Conservation (phyloP, 176 grass and related monocot genomes). For the Aegilops speltoides region DNA sequence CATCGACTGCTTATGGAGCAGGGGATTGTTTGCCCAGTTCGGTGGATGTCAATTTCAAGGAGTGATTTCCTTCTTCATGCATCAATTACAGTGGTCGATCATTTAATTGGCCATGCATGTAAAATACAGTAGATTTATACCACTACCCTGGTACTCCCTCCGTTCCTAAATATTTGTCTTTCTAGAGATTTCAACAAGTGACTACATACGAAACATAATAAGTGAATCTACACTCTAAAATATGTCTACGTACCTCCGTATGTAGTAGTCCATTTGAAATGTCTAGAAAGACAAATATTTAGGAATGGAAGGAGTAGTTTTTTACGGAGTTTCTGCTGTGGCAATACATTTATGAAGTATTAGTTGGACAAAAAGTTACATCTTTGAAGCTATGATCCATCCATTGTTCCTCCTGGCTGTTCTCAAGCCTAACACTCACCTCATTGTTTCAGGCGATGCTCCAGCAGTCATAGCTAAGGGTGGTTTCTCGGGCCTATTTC, state of each 20-base stretch:
- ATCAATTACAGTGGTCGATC: not conserved
- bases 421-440: constrained; percentile 22
- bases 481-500: constrained; percentile 86
- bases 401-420: not conserved
- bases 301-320: not conserved
- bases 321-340: not conserved
- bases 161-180: too few species aligned
- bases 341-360: not conserved
- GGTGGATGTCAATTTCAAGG: not conserved
- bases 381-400: not conserved
- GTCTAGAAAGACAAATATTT: too few species aligned
- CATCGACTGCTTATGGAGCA: not conserved
- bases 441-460: constrained; percentile 53
- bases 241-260: too few species aligned
- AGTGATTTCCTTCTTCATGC: not conserved
- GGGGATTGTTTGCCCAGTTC: not conserved
- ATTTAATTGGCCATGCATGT: not conserved
- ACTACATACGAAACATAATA: too few species aligned
- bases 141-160: not conserved
- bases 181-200: too few species aligned
- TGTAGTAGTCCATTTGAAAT: too few species aligned
- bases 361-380: not conserved
- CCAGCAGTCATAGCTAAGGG: constrained; percentile 73
- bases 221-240: too few species aligned
- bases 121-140: not conserved